Conservation (phyloP, 2,329 filamentous ascomycete species). For the Talaromyces sp. region DNA sequence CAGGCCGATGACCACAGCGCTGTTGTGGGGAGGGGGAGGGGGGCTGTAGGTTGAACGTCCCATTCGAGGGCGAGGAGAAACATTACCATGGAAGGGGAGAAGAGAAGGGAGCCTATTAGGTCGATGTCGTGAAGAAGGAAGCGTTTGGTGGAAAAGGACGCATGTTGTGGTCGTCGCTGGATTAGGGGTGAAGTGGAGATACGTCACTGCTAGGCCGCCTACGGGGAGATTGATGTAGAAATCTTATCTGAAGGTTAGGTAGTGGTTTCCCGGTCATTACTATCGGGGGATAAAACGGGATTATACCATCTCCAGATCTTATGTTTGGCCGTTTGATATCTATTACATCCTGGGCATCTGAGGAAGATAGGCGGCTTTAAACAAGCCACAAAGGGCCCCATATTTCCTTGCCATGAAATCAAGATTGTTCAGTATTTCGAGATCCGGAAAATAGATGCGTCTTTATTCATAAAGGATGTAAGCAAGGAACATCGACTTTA, state of each 20-base stretch:
- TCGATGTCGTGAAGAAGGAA: neutral
- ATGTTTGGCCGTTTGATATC: constrained; percentile 21
- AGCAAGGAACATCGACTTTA: neutral
- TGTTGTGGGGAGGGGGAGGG: constrained; percentile 40
- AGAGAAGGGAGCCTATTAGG: no score
- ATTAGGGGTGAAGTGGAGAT: no score
- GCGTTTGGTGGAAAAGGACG: no score
- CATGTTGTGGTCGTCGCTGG: no score
- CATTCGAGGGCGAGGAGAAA: no score
- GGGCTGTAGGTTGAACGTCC: constrained; percentile 41
- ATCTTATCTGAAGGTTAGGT: neutral
- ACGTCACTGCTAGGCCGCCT: no score
- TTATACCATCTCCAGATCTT: constrained; percentile 40
- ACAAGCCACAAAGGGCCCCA: neutral
- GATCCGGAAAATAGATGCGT: neutral
- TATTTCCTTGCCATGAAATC: neutral
- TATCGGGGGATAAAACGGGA: neutral
- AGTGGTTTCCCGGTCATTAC: constrained; percentile 33
- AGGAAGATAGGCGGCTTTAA: neutral
- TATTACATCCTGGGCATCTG: neutral
- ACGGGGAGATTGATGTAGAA: no score
- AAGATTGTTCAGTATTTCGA: neutral
- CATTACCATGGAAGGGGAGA: no score
- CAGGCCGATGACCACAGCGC: constrained; percentile 45
- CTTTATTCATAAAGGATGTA: neutral